Conservation (phyloP, 495 filamentous ascomycete species). For the Trypethelium eluteriae region DNA sequence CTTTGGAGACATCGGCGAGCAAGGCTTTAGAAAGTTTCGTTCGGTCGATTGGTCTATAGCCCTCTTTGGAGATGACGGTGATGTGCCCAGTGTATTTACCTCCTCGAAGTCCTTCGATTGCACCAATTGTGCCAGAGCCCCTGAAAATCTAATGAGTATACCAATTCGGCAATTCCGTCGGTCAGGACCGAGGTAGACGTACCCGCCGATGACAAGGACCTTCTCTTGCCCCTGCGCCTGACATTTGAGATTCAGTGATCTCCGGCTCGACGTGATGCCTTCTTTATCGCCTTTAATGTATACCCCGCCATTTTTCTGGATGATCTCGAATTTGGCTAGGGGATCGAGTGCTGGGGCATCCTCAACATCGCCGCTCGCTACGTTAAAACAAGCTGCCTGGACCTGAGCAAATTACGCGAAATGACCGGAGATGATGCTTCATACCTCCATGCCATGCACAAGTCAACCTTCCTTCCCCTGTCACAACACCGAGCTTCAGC, state of each 20-base stretch:
- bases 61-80: slow-evolving; percentile 77
- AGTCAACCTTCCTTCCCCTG: slow-evolving; percentile 71
- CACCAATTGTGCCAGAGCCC: slow-evolving; percentile 73
- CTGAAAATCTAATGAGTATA: slow-evolving; percentile 30
- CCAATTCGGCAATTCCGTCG: background rate
- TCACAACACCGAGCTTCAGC: slow-evolving; percentile 72
- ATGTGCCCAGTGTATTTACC: slow-evolving; percentile 74
- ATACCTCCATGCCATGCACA: slow-evolving; percentile 94
- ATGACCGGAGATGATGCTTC: slow-evolving; percentile 17
- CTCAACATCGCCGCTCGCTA: slow-evolving; percentile 84
- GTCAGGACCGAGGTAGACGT: slow-evolving; percentile 24
- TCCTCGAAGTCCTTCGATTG: slow-evolving; percentile 71
- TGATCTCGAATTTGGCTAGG: slow-evolving; percentile 68
- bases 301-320: slow-evolving; percentile 69
- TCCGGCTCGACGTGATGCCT: slow-evolving; percentile 66
- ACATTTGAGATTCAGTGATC: slow-evolving; percentile 68
- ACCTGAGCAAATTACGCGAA: slow-evolving; percentile 16
- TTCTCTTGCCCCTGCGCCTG: slow-evolving; percentile 55
- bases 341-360: slow-evolving; percentile 84
- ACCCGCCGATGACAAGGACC: slow-evolving; percentile 81
- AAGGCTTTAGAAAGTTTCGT: slow-evolving; percentile 94
- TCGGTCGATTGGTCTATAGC: slow-evolving; percentile 79
- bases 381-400: slow-evolving; percentile 75
- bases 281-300: slow-evolving; percentile 77
- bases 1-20: slow-evolving; percentile 70